Conservation (phyloP, 2,329 filamentous ascomycete species). For the Colletotrichum euphorbiae region DNA sequence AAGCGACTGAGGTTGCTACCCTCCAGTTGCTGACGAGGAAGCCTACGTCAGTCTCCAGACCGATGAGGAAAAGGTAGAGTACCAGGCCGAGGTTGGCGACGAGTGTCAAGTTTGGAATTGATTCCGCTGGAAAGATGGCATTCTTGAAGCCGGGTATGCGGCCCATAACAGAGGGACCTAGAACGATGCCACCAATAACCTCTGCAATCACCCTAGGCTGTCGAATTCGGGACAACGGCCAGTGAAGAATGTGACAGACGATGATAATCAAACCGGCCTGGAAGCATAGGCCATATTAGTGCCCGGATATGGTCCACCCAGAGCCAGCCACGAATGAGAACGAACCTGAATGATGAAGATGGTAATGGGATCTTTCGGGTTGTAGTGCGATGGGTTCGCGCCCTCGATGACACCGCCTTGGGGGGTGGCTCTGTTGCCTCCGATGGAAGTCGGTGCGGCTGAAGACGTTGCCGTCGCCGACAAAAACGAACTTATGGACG, state of each 20-base stretch:
- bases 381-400: slow-evolving; percentile 75
- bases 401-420: slow-evolving; percentile 77
- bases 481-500: slow-evolving; percentile 21
- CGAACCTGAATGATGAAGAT: slow-evolving; percentile 79
- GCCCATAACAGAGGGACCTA: slow-evolving; percentile 90
- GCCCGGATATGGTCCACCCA: background rate
- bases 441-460: slow-evolving; percentile 45
- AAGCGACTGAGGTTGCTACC: slow-evolving; percentile 79
- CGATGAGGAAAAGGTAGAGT: slow-evolving; percentile 88
- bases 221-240: slow-evolving; percentile 79
- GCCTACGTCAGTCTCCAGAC: slow-evolving; percentile 85
- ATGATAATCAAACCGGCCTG: slow-evolving; percentile 59
- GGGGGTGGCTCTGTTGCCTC: slow-evolving; percentile 47
- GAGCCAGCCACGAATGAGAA: background rate
- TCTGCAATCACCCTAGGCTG: slow-evolving; percentile 88
- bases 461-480: slow-evolving; percentile 43
- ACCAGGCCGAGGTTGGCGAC: slow-evolving; percentile 87
- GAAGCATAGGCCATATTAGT: slow-evolving; percentile 24
- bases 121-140: slow-evolving; percentile 80
- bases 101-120: slow-evolving; percentile 80
- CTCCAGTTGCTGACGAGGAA: slow-evolving; percentile 85
- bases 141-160: slow-evolving; percentile 82
- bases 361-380: slow-evolving; percentile 77
- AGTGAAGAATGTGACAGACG: slow-evolving; percentile 70
- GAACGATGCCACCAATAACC: slow-evolving; percentile 84